These are phyloP conservation scores for Choanephora cucurbitarum DNA, from an alignment of 371 early-diverging fungal species.

Conservation along the genomic window DNA sequence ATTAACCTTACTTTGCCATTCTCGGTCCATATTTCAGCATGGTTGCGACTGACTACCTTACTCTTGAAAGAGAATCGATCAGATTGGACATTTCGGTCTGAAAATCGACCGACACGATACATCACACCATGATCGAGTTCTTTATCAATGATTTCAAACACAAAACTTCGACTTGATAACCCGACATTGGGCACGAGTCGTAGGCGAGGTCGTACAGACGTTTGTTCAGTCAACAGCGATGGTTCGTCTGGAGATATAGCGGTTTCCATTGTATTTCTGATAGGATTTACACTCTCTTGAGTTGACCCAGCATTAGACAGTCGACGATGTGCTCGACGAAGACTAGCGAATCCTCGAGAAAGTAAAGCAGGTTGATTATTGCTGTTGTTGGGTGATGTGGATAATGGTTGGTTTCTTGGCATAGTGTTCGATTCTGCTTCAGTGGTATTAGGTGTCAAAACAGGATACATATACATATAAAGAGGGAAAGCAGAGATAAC, in stretches of 20 bases:
- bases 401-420: slow-evolving; percentile 40
- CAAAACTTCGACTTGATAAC: slow-evolving; percentile 65
- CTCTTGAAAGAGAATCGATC: slow-evolving; percentile 75
- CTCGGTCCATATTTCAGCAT: slow-evolving; percentile 78
- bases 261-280: not conserved
- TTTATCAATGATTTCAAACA: slow-evolving; percentile 83
- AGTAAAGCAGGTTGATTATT: slow-evolving; percentile 30
- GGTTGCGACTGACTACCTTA: slow-evolving; percentile 78
- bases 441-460: slow-evolving; percentile 4
- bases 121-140: slow-evolving; percentile 67
- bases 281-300: not conserved
- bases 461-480: slow-evolving; percentile 7
- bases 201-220: slow-evolving; percentile 51
- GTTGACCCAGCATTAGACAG: slow-evolving; percentile 14
- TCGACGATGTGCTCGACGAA: slow-evolving; percentile 34
- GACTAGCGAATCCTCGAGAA: slow-evolving; percentile 38
- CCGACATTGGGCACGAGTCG: slow-evolving; percentile 80
- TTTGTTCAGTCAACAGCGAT: not conserved
- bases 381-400: slow-evolving; percentile 26
- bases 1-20: slow-evolving; percentile 33
- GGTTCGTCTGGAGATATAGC: not conserved
- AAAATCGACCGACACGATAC: slow-evolving; percentile 77
- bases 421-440: slow-evolving; percentile 12
- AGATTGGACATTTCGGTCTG: slow-evolving; percentile 62
- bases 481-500: not conserved